Base-by-base conservation (phyloP, 768 basidiomycete species). In the Hypsizygus marmoreus region DNA sequence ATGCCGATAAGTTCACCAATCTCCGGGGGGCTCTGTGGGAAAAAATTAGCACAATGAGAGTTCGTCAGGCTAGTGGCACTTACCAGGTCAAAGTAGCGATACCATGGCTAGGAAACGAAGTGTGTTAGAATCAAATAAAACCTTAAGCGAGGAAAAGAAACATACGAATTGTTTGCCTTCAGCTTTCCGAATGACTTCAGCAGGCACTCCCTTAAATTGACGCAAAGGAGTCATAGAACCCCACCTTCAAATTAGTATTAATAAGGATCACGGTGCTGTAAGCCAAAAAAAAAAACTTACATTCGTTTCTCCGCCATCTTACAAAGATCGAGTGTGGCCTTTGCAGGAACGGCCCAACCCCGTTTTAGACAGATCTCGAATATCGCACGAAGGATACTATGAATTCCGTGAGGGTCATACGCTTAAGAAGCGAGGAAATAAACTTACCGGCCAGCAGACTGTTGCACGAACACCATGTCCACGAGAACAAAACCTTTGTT, bases 311-410 rank as follows among this genome's bases (percentile, higher is more conserved):
- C 91, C 0, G 91, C 88, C 93, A 95, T 95, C 71, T 98, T 97
- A 74, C 94, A 98, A 46, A 99, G 69, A 49, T 93, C 88, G 23
- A 98, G 76, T 4, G 92, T 92, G 6, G 91, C 87, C 55, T 91
- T 85, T 0, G 95, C 93, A 0, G 95, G 92, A 1, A 88, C 77
- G 2, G 97, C 92, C 97, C 97, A 99, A n/a, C 95, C 95, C 32
- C 94, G 85, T 70, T 95, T 97, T 48, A 97, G 71, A 63, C 95
- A 97, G 45, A 98, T 99, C 67, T 99, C 95, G 56, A 94, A 97
- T 61, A 99, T 90, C 12, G 95, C 95, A 14, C 94, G 91, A 29
- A 98, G 71, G 57, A 98, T 97, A 57, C 88, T 88, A 25, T 4
- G 30, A 39, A 36, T 36, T 28, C 12, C 41, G 17, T 29, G 16